Evolutionary conservation across 345 rosid species (phyloP).

Genomic region (Limnanthes douglasii): DNA sequence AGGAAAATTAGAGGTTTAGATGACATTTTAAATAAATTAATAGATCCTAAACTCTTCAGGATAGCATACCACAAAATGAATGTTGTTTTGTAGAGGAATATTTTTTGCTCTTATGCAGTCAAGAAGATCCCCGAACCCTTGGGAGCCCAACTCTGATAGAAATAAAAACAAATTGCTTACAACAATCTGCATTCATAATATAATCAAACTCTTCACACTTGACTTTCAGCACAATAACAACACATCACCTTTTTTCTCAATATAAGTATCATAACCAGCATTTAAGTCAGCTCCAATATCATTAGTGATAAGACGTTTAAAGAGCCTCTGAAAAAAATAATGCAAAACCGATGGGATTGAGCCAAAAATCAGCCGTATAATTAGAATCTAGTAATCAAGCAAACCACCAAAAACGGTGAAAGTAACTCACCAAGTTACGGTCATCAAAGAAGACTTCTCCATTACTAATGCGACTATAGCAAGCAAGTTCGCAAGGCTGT

Average conservation of each 20-base stretch:
- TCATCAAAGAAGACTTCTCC: constrained; percentile 76
- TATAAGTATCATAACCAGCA: constrained; percentile 82
- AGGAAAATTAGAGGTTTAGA: constrained; percentile 12
- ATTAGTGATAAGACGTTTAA: constrained; percentile 61
- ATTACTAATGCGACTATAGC: constrained; percentile 82
- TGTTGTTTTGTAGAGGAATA: constrained; percentile 74
- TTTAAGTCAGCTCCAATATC: constrained; percentile 88
- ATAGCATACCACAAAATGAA: constrained; percentile 87
- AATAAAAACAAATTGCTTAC: constrained; percentile 3
- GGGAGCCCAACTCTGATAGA: constrained; percentile 69
- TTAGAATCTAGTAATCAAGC: constrained; percentile 3
- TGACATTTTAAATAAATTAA: constrained; percentile 2
- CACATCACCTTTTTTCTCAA: constrained; percentile 68
- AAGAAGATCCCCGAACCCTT: constrained; percentile 84
- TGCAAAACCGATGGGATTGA: constrained; percentile 7
- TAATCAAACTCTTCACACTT: not conserved
- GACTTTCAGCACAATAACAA: constrained; percentile 4
- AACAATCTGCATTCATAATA: constrained; percentile 10
- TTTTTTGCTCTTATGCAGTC: constrained; percentile 71
- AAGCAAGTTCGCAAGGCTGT: constrained; percentile 86
- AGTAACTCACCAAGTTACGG: constrained; percentile 54
- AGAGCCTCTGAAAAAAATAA: constrained; percentile 50
- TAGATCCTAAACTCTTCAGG: constrained; percentile 5
- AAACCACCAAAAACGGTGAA: constrained; percentile 4
- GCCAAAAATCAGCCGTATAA: constrained; percentile 3